Evolutionary conservation across 1,284 basidiomycete species (phyloP).

Genomic region (Trichosporon sp.): DNA sequence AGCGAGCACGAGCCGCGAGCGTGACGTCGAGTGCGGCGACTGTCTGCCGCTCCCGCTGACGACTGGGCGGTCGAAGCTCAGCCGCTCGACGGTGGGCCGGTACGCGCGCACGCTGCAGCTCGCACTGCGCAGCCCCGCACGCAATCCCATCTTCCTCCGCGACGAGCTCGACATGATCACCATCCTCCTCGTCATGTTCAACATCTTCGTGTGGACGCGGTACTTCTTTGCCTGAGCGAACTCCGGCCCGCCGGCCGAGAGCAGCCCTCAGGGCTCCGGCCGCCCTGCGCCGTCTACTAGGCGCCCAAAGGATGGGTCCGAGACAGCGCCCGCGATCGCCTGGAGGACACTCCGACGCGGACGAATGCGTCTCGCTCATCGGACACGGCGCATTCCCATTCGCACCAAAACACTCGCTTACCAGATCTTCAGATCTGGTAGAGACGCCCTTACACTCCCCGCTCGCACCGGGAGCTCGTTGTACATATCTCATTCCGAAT

Average conservation of each 20-base stretch:
- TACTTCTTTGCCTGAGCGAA: neutral
- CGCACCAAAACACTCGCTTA: neutral
- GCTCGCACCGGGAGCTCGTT: neutral
- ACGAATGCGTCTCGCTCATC: too few relatives aligned
- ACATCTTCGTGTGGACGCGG: neutral
- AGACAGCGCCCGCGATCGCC: neutral
- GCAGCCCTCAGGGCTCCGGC: too few relatives aligned
- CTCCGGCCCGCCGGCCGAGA: neutral
- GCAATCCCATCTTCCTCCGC: neutral
- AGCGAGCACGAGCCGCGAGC: neutral
- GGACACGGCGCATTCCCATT: too few relatives aligned
- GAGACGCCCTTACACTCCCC: neutral
- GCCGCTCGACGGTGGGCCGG: neutral
- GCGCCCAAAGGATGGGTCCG: neutral
- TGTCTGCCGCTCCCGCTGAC: neutral
- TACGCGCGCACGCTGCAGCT: neutral
- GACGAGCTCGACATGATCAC: neutral
- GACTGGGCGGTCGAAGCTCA: neutral
- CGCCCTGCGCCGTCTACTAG: neutral
- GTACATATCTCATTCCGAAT: neutral
- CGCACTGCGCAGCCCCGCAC: neutral
- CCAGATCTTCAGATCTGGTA: neutral
- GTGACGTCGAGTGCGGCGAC: neutral
- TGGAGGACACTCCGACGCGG: neutral
- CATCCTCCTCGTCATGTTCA: neutral